Conservation (phyloP, 78 protist genomes). For the Protostelium mycophagum region DNA sequence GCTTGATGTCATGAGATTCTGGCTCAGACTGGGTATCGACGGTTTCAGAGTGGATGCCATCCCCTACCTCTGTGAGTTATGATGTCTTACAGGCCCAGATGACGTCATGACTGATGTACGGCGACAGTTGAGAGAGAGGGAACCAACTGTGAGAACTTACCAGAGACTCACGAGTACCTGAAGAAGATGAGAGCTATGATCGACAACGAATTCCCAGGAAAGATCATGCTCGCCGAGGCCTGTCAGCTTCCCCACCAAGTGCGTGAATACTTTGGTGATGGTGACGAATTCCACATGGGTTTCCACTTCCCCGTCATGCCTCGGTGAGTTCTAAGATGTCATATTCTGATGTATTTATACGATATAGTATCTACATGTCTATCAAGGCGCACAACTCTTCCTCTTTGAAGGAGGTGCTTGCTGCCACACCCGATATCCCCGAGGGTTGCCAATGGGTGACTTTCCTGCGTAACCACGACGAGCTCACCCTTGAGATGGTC, state of each 20-base stretch:
- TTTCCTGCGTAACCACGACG: slow-evolving; percentile 70
- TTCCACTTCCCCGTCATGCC: slow-evolving; percentile 87
- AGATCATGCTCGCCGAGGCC: slow-evolving; percentile 70
- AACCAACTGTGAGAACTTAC: slow-evolving; percentile 75
- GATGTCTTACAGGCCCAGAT: background rate
- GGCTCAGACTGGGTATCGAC: slow-evolving; percentile 77
- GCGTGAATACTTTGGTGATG: slow-evolving; percentile 30
- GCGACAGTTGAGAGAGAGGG: slow-evolving; percentile 63
- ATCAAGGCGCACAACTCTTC: slow-evolving; percentile 30
- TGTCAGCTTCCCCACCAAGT: slow-evolving; percentile 71
- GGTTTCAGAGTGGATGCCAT: slow-evolving; percentile 83
- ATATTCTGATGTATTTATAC: too few species aligned
- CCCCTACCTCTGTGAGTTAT: slow-evolving; percentile 54
- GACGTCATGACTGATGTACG: too few species aligned
- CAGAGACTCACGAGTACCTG: slow-evolving; percentile 73
- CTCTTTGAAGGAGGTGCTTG: slow-evolving; percentile 42
- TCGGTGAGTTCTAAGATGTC: background rate
- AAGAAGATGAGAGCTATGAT: slow-evolving; percentile 57
- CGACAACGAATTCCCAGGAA: slow-evolving; percentile 55
- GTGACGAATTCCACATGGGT: slow-evolving; percentile 77
- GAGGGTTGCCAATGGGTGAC: slow-evolving; percentile 66
- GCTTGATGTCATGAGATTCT: slow-evolving; percentile 56
- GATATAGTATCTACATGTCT: slow-evolving; percentile 52
- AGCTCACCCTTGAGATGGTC: slow-evolving; percentile 77
- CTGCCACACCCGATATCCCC: slow-evolving; percentile 55